Evolutionary conservation across 2,329 filamentous ascomycete species (phyloP), one percentile per base, ranked within the genome.

Genomic region (Teratosphaeria zuluensis): DNA sequence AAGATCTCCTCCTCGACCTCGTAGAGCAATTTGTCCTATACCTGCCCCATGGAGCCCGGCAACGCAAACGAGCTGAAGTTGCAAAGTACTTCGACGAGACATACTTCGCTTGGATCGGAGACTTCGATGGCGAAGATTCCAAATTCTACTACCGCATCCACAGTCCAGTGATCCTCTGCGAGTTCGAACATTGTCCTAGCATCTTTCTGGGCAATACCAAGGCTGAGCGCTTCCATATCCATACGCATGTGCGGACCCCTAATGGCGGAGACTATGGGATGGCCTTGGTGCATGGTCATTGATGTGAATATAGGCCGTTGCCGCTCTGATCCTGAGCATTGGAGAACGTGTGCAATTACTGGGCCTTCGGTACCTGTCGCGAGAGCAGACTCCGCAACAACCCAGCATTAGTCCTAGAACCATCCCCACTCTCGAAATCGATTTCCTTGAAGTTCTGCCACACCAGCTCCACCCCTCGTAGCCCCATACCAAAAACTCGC

Each of bases 91-190:
- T 87, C 58, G 66, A 74, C n/a, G 86, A 91, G 76, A 92, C 88
- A 4, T 88, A 89, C 67, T 92, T 90, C 69, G 83, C 81, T 69
- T 92, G 89, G 87, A 91, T 92, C 57, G 89, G 89, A 3, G 84
- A 82, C 0, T 88, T 76, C 61, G 82, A 78, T 0, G 78, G 88
- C 56, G 73, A 81, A 0, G 87, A 91, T 69, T 77, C 88, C 0
- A 48, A 48, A n/a, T 92, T 89, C 66, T 92, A 92, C 72, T 92
- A 85, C 66, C 80, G 89, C 0, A 80, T 92, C 3, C 88, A 92
- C 72, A 90, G 83, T 63, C 88, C 88, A 0, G 87, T 92, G 0
- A 77, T 90, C 0, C 75, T 92, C 1, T 76, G 87, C 56, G 89
- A 92, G 77, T 89, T 92, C 66, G 89, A 92, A 66, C 87, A 90